Percentiles rank a stretch among this genome's conserved stretches.
Evolutionary conservation across 768 basidiomycete genomes (phyloP).

Genomic region (Hydnomerulius pinastri): DNA sequence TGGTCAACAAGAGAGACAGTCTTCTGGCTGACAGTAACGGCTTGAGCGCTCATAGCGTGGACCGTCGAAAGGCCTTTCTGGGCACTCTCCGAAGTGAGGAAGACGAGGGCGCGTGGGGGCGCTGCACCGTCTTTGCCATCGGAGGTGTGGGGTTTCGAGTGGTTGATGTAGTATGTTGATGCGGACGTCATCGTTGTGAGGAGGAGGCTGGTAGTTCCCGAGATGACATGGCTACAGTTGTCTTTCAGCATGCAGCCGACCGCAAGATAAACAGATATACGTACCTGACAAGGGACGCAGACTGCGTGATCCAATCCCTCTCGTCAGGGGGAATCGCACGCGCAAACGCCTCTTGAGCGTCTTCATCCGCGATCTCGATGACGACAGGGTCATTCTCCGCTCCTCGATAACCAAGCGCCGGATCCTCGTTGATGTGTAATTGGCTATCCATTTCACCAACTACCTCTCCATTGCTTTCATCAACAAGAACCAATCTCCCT

Average conservation of each 20-base stretch:
- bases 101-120: constrained; percentile 49
- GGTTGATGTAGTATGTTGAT: constrained; percentile 60
- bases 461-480: constrained; percentile 71
- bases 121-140: constrained; percentile 24
- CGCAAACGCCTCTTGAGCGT: constrained; percentile 58
- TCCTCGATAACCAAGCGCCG: constrained; percentile 47
- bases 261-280: constrained; percentile 48
- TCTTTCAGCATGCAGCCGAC: constrained; percentile 3
- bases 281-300: constrained; percentile 15
- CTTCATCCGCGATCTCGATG: constrained; percentile 59
- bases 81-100: constrained; percentile 60
- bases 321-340: constrained; percentile 65
- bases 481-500: constrained; percentile 69
- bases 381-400: constrained; percentile 67
- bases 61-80: constrained; percentile 58
- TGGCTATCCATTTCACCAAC: constrained; percentile 66
- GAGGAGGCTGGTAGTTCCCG: constrained; percentile 63
- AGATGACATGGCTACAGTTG: constrained; percentile 59
- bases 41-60: constrained; percentile 65
- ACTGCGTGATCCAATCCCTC: constrained; percentile 62
- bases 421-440: constrained; percentile 60
- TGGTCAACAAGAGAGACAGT: constrained; percentile 62
- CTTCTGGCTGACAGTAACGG: constrained; percentile 63
- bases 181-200: constrained; percentile 62
- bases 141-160: constrained; percentile 53